Conservation (phyloP, 2,329 filamentous ascomycete species). For the Diaporthe nobilis region DNA sequence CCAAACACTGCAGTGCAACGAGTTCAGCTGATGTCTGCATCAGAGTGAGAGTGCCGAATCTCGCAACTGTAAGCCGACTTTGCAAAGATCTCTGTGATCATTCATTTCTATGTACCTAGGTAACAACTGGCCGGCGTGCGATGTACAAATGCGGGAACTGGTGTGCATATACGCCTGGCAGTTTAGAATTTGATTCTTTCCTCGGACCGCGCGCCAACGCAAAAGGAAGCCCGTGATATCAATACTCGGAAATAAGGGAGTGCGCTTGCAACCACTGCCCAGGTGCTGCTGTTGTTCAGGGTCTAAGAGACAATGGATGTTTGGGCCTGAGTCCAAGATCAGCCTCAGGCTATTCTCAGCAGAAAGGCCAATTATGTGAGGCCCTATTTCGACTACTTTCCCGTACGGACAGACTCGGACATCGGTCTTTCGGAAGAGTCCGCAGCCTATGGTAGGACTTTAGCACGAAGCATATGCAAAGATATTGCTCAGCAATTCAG, state of each 20-base stretch:
- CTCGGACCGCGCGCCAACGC: too few species aligned
- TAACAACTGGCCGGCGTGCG: too few species aligned
- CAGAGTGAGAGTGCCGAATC: too few species aligned
- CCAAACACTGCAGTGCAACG: too few species aligned
- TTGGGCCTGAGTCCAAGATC: not conserved
- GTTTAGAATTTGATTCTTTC: too few species aligned
- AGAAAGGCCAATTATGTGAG: not conserved
- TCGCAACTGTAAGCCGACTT: too few species aligned
- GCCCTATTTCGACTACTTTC: not conserved
- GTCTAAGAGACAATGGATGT: not conserved
- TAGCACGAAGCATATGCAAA: not conserved
- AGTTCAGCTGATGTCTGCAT: too few species aligned
- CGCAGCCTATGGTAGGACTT: not conserved
- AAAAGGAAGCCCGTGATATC: too few species aligned
- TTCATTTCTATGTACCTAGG: too few species aligned
- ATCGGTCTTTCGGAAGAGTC: not conserved
- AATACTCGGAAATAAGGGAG: not conserved
- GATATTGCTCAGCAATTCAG: not conserved
- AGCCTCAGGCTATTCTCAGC: not conserved
- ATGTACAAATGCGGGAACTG: too few species aligned
- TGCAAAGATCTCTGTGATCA: too few species aligned
- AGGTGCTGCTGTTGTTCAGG: not conserved
- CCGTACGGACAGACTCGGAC: not conserved
- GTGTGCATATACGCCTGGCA: too few species aligned
- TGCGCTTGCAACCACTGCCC: not conserved